A percentile compares a stretch with the other conserved stretches of the same genome.
Conservation (phyloP, 2,329 filamentous ascomycete genomes). For the Exophiala sp. region DNA sequence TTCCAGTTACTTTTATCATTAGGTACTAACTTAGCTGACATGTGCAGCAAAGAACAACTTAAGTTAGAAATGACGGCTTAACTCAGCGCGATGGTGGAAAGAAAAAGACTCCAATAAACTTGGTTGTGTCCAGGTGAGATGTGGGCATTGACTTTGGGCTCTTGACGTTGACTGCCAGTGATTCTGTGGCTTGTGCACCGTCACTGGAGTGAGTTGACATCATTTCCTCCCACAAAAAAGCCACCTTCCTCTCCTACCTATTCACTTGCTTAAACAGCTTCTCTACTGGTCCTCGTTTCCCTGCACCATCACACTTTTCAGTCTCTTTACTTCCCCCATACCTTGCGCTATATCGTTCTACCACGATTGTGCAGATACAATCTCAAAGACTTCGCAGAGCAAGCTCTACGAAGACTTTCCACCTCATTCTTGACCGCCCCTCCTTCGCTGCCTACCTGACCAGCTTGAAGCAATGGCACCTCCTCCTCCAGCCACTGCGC, state of each 20-base stretch:
- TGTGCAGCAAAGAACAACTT: neutral
- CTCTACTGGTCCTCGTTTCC: neutral
- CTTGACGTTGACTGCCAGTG: neutral
- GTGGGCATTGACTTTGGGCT: neutral
- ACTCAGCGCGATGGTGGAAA: neutral
- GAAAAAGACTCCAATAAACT: neutral
- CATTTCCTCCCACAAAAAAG: conserved; percentile 6
- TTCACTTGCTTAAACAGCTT: neutral
- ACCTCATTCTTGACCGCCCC: conserved; percentile 18
- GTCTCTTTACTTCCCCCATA: neutral
- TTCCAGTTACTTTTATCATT: neutral
- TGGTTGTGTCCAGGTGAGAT: neutral
- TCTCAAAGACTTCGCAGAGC: neutral
- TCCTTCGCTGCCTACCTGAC: conserved; percentile 3
- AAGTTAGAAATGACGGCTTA: no score
- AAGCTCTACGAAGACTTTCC: conserved; percentile 1
- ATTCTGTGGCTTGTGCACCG: neutral
- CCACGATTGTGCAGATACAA: no score
- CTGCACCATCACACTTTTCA: neutral
- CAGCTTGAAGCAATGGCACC: conserved; percentile 58
- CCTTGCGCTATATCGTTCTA: no score
- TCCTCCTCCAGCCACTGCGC: conserved; percentile 65
- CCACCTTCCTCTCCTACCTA: conserved; percentile 2
- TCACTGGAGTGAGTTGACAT: conserved; percentile 8
- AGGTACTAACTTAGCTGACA: neutral